These are phyloP conservation scores for Apiospora rasikravindrae DNA, from an alignment of 2,329 filamentous ascomycete species.

Conservation along the genomic window DNA sequence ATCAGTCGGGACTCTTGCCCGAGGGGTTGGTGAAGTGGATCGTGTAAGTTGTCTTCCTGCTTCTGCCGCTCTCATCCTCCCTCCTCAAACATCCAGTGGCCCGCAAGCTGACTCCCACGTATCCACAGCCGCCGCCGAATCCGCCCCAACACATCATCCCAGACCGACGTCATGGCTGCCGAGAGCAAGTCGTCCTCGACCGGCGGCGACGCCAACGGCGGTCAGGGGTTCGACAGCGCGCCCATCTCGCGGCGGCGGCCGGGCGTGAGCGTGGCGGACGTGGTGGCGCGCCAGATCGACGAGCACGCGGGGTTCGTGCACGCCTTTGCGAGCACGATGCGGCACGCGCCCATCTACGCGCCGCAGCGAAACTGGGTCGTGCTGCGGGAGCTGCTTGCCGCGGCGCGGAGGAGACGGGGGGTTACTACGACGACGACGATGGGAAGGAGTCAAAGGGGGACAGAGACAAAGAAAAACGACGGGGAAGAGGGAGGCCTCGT, in stretches of 20 bases:
- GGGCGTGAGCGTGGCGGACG: constrained; percentile 61
- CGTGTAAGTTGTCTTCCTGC: constrained; percentile 35
- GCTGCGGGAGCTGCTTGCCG: constrained; percentile 56
- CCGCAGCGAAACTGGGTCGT: constrained; percentile 66
- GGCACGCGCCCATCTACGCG: constrained; percentile 70
- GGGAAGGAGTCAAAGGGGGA: constrained; percentile 21
- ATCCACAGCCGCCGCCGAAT: background rate
- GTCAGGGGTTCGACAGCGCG: constrained; percentile 50
- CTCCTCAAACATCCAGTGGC: background rate
- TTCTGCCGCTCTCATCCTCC: background rate
- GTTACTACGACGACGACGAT: background rate
- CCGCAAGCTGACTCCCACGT: background rate
- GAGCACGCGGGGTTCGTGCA: constrained; percentile 70
- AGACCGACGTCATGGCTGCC: constrained; percentile 30
- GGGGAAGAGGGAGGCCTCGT: constrained; percentile 37
- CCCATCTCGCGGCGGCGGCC: constrained; percentile 57
- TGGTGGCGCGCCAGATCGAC: constrained; percentile 73
- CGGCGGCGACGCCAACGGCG: constrained; percentile 42
- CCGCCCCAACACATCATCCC: constrained; percentile 1
- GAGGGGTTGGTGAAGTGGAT: constrained; percentile 58
- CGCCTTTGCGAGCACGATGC: constrained; percentile 74
- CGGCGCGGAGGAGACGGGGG: constrained; percentile 38
- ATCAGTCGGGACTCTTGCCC: constrained; percentile 64
- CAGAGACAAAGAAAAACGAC: background rate
- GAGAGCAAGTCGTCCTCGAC: constrained; percentile 26